Evolutionary conservation across 2,329 filamentous ascomycete genomes (phyloP), one percentile per base, ranked within the genome.

Genomic region (Sordariomycetes sp.): DNA sequence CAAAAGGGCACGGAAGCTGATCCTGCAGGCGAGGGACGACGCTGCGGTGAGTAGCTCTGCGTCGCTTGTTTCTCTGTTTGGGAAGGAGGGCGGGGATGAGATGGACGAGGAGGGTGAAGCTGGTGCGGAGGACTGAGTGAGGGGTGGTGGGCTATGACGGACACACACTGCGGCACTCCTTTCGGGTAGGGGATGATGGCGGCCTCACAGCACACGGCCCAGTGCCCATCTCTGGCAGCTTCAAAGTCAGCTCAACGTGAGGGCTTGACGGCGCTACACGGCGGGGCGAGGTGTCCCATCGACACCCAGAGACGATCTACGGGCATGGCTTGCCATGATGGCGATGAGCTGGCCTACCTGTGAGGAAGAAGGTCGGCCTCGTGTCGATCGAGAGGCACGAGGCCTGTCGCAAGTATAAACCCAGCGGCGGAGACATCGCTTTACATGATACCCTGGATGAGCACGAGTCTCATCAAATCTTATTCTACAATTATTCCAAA

Each of bases 1-100:
- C 64, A 79, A 85, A 3, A 78, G 89, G 60, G 89, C 90, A 50
- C 84, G 87, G 63, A 75, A 78, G 58, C 79, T 90, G 58, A 85
- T 95, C 59, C 74, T 87, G 51, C 79, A 82, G 34, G 84, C 86
- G 56, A 80, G 79, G 65, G 79, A 78, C 32, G 75, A 69, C 52
- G 72, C 71, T 1, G 50, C 25, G 17, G 25, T 32, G 8, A 36
- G 48, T n/a, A 52, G 55, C 20, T 53, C 56, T 10, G 56, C 35
- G 3, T 10, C 50, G 22, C 56, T 57, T 13, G 10, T 24, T 2
- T 57, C 56, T 3, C 13, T 53, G 17, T 45, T 57, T 25, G 65
- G 60, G 28, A 63, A 53, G 35, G 39, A 15, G 42, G 45, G 36
- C 15, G 45, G 15, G n/a, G 45, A 28, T 12, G 32, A 52, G 28